Percentiles rank a stretch among this genome's conserved stretches.
These are phyloP conservation scores for Stagonosporopsis chrysanthemi DNA, from an alignment of 2,329 filamentous ascomycete genomes.

Conservation along the genomic window DNA sequence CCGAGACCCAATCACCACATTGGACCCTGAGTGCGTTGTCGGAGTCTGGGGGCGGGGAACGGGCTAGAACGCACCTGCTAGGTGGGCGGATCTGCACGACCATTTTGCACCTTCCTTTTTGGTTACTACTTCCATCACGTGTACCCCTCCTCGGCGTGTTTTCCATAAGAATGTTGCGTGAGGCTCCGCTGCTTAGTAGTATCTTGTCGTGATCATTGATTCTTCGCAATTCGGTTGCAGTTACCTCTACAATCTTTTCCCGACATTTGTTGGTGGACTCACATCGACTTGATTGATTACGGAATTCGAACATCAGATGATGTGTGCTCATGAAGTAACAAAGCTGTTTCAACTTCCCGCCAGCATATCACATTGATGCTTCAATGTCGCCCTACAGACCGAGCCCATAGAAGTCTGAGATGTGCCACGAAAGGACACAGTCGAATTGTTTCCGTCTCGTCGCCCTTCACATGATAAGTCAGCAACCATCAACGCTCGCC, in stretches of 20 bases:
- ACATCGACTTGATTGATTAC: neutral
- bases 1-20: constrained; percentile 12
- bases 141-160: neutral
- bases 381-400: neutral
- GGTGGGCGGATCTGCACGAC: neutral
- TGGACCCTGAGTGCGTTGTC: constrained; percentile 21
- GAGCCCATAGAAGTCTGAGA: neutral
- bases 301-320: neutral
- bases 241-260: too few relatives aligned
- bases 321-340: neutral
- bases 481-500: neutral
- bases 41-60: constrained; percentile 12
- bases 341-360: too few relatives aligned
- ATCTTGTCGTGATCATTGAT: neutral
- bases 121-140: constrained; percentile 1
- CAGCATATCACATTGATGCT: neutral
- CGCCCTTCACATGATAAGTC: neutral
- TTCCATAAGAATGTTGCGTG: neutral
- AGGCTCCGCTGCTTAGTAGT: neutral
- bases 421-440: neutral
- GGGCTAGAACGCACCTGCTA: constrained; percentile 3
- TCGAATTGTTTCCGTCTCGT: constrained; percentile 1
- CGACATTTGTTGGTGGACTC: too few relatives aligned
- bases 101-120: constrained; percentile 7
- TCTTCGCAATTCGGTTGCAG: neutral